Evolutionary conservation across 2,329 filamentous ascomycete genomes (phyloP).

Genomic region (Karstenula rhodostoma): DNA sequence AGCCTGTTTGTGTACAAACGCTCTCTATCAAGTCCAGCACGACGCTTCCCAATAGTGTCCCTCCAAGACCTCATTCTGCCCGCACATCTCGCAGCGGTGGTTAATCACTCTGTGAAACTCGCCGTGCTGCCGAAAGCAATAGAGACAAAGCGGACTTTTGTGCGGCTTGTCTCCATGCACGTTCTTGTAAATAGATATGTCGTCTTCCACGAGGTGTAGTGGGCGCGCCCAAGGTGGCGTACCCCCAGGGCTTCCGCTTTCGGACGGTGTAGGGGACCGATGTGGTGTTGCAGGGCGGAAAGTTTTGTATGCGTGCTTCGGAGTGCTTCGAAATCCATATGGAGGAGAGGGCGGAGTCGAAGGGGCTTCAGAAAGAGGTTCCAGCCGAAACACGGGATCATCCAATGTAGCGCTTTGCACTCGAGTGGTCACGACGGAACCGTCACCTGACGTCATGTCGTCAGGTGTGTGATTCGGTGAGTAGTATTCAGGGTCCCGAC

Average conservation of each 20-base stretch:
- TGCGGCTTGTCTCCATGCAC: conserved; percentile 33
- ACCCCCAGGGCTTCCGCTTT: conserved; percentile 15
- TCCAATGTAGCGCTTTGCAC: neutral
- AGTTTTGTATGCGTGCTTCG: conserved; percentile 10
- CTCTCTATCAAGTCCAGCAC: neutral
- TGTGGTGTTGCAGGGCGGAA: conserved; percentile 4
- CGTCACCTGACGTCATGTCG: conserved; percentile 17
- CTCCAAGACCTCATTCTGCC: conserved; percentile 33
- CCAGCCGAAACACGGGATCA: neutral
- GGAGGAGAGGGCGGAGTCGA: conserved; percentile 1
- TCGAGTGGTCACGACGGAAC: conserved; percentile 4
- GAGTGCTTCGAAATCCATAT: neutral
- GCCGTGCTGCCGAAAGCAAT: conserved; percentile 39
- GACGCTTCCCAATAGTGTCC: conserved; percentile 39
- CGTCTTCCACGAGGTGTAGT: conserved; percentile 39
- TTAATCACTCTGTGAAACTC: conserved; percentile 31
- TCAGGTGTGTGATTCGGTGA: neutral
- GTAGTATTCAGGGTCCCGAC: neutral
- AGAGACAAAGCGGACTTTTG: conserved; percentile 32
- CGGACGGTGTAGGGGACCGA: conserved; percentile 12
- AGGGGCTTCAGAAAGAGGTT: neutral
- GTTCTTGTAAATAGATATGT: conserved; percentile 36
- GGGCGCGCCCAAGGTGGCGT: conserved; percentile 36
- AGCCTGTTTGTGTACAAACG: neutral
- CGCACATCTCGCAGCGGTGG: conserved; percentile 41